Conservation (phyloP, 345 rosid species). For the Syzygium aromaticum region DNA sequence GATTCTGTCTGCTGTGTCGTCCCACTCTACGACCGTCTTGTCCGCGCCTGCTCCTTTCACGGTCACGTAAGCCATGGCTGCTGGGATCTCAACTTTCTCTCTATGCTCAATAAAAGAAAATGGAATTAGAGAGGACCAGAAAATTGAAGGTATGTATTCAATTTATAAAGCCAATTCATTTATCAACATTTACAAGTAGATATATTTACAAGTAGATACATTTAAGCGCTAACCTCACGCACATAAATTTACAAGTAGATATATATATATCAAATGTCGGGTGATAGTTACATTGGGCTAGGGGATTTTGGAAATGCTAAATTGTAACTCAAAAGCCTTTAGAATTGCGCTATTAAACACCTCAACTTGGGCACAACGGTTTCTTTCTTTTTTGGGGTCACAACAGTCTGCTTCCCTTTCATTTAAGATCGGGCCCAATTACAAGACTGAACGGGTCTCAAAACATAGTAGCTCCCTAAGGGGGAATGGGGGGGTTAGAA, state of each 20-base stretch:
- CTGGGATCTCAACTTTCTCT: constrained; percentile 40
- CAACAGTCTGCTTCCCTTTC: too few species aligned
- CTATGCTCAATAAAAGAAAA: constrained; percentile 1
- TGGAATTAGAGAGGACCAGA: not conserved
- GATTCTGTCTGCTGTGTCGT: constrained; percentile 24
- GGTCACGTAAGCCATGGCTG: constrained; percentile 27
- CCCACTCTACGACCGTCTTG: constrained; percentile 29
- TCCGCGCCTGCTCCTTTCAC: constrained; percentile 30
- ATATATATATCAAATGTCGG: not conserved
- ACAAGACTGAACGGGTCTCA: too few species aligned
- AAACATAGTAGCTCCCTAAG: too few species aligned
- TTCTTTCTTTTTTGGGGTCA: too few species aligned
- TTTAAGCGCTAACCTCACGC: too few species aligned
- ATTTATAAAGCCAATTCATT: not conserved
- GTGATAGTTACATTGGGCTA: not conserved
- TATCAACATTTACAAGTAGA: not conserved
- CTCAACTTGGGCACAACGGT: not conserved
- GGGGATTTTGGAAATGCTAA: not conserved
- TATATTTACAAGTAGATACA: not conserved
- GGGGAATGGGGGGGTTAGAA: too few species aligned
- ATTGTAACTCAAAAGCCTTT: not conserved
- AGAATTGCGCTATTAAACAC: not conserved
- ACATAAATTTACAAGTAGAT: not conserved
- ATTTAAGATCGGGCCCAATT: too few species aligned
- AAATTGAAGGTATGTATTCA: not conserved